Evolutionary conservation across 805 yeast species (phyloP).

Genomic region (Schwanniomyces polymorphus): DNA sequence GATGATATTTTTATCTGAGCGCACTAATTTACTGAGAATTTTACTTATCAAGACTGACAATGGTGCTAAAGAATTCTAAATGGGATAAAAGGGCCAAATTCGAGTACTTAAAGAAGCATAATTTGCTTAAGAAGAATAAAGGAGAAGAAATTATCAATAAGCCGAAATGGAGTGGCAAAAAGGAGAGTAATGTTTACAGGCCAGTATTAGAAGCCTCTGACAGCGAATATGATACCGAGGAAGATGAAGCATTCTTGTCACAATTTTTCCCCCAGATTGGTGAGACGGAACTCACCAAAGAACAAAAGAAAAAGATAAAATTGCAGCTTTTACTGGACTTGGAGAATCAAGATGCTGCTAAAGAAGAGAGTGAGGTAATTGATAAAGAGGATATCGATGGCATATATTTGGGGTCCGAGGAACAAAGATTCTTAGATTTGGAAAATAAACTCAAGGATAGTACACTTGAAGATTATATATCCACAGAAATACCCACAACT

Average conservation of each 20-base stretch:
- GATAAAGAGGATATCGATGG: conserved; percentile 29
- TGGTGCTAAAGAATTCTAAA: conserved; percentile 44
- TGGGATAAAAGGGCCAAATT: conserved; percentile 46
- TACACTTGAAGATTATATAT: conserved; percentile 19
- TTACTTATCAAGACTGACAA: conserved; percentile 5
- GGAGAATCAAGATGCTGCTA: conserved; percentile 5
- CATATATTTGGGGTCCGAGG: conserved; percentile 35
- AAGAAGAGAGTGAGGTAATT: conserved; percentile 8
- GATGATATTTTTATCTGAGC: background rate
- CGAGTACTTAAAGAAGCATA: conserved; percentile 41
- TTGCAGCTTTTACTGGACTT: conserved; percentile 31
- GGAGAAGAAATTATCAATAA: conserved; percentile 10
- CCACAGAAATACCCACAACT: conserved; percentile 9
- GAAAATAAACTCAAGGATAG: background rate
- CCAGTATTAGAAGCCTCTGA: conserved; percentile 20
- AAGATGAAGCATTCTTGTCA: conserved; percentile 39
- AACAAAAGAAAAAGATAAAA: conserved; percentile 36
- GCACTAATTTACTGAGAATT: background rate
- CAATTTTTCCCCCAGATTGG: conserved; percentile 42
- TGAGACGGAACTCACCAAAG: conserved; percentile 29
- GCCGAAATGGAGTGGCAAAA: conserved; percentile 35
- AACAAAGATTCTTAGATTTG: conserved; percentile 4
- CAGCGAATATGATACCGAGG: conserved; percentile 40
- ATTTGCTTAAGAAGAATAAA: conserved; percentile 18
- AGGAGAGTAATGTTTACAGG: background rate